These are phyloP conservation scores for Cardamine chenopodiifolia DNA, from an alignment of 345 rosid genomes.

Conservation along the genomic window DNA sequence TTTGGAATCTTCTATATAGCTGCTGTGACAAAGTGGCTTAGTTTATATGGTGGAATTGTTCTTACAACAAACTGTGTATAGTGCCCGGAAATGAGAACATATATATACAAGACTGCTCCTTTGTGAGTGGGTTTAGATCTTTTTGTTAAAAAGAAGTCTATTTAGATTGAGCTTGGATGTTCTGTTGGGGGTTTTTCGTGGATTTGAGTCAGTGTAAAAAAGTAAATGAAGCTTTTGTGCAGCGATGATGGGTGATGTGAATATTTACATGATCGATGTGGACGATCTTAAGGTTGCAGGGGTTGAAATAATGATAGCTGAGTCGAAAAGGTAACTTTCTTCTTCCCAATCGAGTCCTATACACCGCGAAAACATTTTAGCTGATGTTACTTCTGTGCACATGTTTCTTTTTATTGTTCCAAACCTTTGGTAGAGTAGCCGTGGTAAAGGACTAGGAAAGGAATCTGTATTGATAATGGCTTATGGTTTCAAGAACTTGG, in stretches of 20 bases:
- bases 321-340: constrained; percentile 63
- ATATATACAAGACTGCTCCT: constrained; percentile 7
- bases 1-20: constrained; percentile 8
- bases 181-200: not conserved
- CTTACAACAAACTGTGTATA: not conserved
- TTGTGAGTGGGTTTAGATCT: constrained; percentile 23
- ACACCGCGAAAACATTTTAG: not conserved
- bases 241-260: constrained; percentile 96
- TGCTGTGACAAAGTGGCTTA: not conserved
- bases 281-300: constrained; percentile 81
- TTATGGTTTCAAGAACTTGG: constrained; percentile 64
- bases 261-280: constrained; percentile 88
- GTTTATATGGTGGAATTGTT: constrained; percentile 2
- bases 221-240: constrained; percentile 28
- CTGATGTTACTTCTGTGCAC: not conserved
- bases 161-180: constrained; percentile 7
- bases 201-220: not conserved
- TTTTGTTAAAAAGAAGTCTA: not conserved
- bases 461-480: constrained; percentile 85
- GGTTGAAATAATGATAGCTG: constrained; percentile 94
- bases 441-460: constrained; percentile 91
- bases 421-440: constrained; percentile 64
- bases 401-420: constrained; percentile 25
- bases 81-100: not conserved
- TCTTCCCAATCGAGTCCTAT: not conserved